These are phyloP conservation scores for Cudoniella acicularis DNA, from an alignment of 495 filamentous ascomycete genomes.

Conservation along the genomic window DNA sequence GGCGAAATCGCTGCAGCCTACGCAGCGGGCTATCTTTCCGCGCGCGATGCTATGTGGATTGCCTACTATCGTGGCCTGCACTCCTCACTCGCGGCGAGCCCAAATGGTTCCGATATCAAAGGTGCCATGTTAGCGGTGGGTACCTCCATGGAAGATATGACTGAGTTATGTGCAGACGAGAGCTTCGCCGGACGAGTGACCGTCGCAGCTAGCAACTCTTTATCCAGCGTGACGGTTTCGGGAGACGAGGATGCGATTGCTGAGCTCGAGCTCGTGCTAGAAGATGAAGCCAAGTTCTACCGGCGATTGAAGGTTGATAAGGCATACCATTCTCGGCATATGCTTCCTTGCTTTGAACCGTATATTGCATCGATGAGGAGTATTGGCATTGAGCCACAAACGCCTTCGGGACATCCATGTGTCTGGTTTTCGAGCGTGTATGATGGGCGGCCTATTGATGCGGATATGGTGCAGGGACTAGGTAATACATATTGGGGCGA, in stretches of 20 bases:
- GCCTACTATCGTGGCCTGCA: constrained; percentile 49
- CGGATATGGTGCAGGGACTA: neutral
- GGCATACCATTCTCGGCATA: constrained; percentile 63
- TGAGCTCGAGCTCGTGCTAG: constrained; percentile 31
- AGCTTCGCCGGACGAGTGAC: constrained; percentile 31
- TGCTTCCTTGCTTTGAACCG: constrained; percentile 36
- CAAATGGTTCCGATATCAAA: constrained; percentile 13
- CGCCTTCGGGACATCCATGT: constrained; percentile 20
- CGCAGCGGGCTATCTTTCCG: constrained; percentile 32
- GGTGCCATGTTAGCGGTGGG: constrained; percentile 54
- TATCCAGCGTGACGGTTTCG: constrained; percentile 43
- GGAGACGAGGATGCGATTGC: constrained; percentile 34
- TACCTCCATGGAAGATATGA: constrained; percentile 36
- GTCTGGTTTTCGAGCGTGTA: constrained; percentile 10
- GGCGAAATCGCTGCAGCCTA: constrained; percentile 56
- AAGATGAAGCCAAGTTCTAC: constrained; percentile 41
- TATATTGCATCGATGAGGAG: constrained; percentile 35
- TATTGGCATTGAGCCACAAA: constrained; percentile 27
- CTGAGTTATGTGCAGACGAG: constrained; percentile 28
- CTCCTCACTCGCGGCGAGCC: constrained; percentile 13
- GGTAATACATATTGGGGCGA: constrained; percentile 50
- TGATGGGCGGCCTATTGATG: neutral
- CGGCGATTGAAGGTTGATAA: constrained; percentile 41
- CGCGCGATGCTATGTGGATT: constrained; percentile 39
- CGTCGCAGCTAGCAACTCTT: constrained; percentile 44